A percentile compares a stretch with the other conserved stretches of the same genome.
phyloP scores from a whole-genome alignment of 2,329 filamentous ascomycete genomes.

The Ascochyta viciae-villosae region DNA sequence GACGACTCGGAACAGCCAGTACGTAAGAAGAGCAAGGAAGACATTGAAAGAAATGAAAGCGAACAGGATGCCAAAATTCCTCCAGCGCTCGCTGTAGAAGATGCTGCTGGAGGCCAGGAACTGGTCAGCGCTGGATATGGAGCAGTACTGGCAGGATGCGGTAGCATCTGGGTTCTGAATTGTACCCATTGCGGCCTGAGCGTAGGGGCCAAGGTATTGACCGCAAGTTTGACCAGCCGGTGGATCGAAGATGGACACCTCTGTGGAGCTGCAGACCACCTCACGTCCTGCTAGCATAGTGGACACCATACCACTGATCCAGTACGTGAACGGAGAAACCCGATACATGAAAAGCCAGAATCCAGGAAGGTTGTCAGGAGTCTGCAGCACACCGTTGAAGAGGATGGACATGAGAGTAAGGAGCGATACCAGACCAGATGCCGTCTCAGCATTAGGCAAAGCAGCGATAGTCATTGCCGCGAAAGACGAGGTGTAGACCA shows the following conservation, averaged over 20 bases:
- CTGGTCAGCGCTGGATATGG: slow-evolving; percentile 54
- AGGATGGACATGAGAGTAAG: slow-evolving; percentile 62
- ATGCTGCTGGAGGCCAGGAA: slow-evolving; percentile 55
- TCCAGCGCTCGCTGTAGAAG: slow-evolving; percentile 63
- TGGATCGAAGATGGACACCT: slow-evolving; percentile 53
- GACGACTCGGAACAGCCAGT: slow-evolving; percentile 56
- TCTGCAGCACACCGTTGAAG: slow-evolving; percentile 65
- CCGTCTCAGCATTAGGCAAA: slow-evolving; percentile 72
- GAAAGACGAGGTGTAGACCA: slow-evolving; percentile 76
- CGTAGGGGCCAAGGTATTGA: slow-evolving; percentile 55
- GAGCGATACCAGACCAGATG: slow-evolving; percentile 65
- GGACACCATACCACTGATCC: slow-evolving; percentile 52
- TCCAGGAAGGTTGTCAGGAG: slow-evolving; percentile 64
- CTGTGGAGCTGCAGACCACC: slow-evolving; percentile 56
- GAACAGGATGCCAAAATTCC: slow-evolving; percentile 75
- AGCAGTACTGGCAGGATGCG: slow-evolving; percentile 59
- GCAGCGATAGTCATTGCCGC: slow-evolving; percentile 76
- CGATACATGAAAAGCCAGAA: slow-evolving; percentile 85
- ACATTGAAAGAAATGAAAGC: slow-evolving; percentile 71
- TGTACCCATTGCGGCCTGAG: slow-evolving; percentile 46
- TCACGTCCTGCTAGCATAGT: slow-evolving; percentile 53
- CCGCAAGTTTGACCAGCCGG: slow-evolving; percentile 52
- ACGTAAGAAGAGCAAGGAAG: slow-evolving; percentile 63
- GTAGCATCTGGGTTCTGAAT: slow-evolving; percentile 56
- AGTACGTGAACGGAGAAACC: slow-evolving; percentile 71